Evolutionary conservation across 345 rosid genomes (phyloP), one percentile per base, ranked within the genome.

Genomic region (Syzygium aqueum): DNA sequence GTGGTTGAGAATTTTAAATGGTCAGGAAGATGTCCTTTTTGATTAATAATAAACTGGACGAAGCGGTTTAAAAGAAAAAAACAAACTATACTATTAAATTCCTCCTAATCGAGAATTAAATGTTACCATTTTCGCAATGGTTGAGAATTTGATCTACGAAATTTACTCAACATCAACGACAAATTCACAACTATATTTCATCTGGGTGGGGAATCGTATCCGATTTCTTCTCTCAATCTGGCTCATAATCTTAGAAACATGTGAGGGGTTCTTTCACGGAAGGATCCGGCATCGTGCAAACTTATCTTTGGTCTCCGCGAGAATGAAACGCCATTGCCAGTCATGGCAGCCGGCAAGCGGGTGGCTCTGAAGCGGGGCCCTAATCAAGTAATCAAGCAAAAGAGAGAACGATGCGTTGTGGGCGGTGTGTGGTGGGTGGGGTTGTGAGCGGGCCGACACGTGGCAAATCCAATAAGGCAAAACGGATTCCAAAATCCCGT

Each of bases 21-120:
- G 73, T n/a, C 2, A n/a, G 4, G 73, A 61, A 61, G 37, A 61
- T 61, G 17, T 1, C 73, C 37, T 61, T n/a, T n/a, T n/a, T 6
- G 1, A 61, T 4, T 0, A 3, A n/a, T 61, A 14, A 3, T n/a
- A n/a, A 61, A 2, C 4, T 6, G 7, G 17, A n/a, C 19, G 7
- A n/a, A 61, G n/a, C 4, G 1, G 2, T 61, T 61, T n/a, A 13
- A 61, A 61, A 61, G 14, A 61, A n/a, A 61, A 61, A n/a, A 2
- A 14, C 19, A 3, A 43, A 43, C 46, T n/a, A 0, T 16, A 61
- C 9, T n/a, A 43, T 43, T 7, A n/a, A n/a, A 61, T 1, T 13
- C 4, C 2, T 61, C 4, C 0, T 2, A 61, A 1, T 6, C 12
- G 13, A 61, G 0, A n/a, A n/a, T 27, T 61, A 11, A n/a, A 13